A percentile compares a stretch with the other conserved stretches of the same genome.
Conservation (phyloP, 2,329 filamentous ascomycete genomes). For the Cladosporium oxysporum region DNA sequence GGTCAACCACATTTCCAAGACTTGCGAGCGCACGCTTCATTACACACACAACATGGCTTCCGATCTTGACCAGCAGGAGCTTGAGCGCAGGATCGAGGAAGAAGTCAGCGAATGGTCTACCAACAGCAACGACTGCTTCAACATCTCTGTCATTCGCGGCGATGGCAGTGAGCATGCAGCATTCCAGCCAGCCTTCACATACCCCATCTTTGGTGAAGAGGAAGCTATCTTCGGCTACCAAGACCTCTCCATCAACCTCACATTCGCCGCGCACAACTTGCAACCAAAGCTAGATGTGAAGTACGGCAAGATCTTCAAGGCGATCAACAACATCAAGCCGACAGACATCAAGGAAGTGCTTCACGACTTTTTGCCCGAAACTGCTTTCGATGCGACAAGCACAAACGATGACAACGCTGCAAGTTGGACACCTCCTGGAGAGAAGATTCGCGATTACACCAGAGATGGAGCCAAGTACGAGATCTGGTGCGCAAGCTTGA, state of each 20-base stretch:
- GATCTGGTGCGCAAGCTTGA: constrained; percentile 78
- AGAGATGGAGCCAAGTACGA: constrained; percentile 69
- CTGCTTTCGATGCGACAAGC: constrained; percentile 46
- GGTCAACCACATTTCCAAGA: background rate
- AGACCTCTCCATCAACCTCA: constrained; percentile 72
- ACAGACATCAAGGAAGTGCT: constrained; percentile 68
- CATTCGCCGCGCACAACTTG: constrained; percentile 72
- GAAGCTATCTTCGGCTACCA: constrained; percentile 91
- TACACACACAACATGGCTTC: constrained; percentile 7
- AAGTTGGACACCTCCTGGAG: constrained; percentile 72
- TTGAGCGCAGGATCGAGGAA: constrained; percentile 29
- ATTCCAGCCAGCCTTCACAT: constrained; percentile 86
- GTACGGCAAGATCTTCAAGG: constrained; percentile 70
- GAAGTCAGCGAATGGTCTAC: constrained; percentile 51
- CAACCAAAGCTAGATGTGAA: constrained; percentile 72
- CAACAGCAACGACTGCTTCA: constrained; percentile 63
- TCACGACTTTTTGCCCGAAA: constrained; percentile 66
- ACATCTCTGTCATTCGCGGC: constrained; percentile 60
- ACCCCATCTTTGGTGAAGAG: constrained; percentile 89
- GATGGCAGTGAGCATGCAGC: constrained; percentile 43
- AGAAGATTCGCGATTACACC: constrained; percentile 65
- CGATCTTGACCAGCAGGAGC: constrained; percentile 29
- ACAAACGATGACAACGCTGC: constrained; percentile 45
- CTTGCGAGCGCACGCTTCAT: background rate
- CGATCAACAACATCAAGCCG: constrained; percentile 67